phyloP scores from a whole-genome alignment of 805 yeast species.

The Isabelozyma rhagii region DNA sequence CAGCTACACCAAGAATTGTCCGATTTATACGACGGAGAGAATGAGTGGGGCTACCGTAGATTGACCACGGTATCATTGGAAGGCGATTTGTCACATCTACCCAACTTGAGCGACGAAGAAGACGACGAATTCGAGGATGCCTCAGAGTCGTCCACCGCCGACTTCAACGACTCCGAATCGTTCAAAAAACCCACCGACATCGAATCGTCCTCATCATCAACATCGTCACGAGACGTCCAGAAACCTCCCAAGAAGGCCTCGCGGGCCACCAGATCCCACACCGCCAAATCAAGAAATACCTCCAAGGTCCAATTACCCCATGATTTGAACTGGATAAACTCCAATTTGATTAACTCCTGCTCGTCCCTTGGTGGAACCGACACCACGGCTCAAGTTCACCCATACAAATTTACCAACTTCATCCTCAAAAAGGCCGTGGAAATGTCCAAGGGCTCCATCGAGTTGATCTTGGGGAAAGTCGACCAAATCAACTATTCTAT shows the following conservation, averaged over 20 bases:
- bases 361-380: conserved; percentile 78
- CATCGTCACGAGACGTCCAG: conserved; percentile 5
- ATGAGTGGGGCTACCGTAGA: conserved; percentile 90
- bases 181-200: conserved; percentile 10
- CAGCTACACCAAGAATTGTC: conserved; percentile 80
- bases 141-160: conserved; percentile 2
- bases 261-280: conserved; percentile 26
- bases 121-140: conserved; percentile 17
- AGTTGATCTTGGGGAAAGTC: conserved; percentile 81
- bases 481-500: conserved; percentile 60
- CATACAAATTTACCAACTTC: conserved; percentile 87
- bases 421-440: conserved; percentile 77
- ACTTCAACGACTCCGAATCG: conserved; percentile 1
- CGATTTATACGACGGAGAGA: conserved; percentile 74
- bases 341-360: conserved; percentile 65
- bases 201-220: conserved; percentile 11
- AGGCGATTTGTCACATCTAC: conserved; percentile 59
- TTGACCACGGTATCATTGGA: conserved; percentile 83
- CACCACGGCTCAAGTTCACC: conserved; percentile 95
- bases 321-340: conserved; percentile 75
- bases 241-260: conserved; percentile 38
- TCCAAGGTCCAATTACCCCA: conserved; percentile 43
- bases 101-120: conserved; percentile 10
- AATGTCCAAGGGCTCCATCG: conserved; percentile 66
- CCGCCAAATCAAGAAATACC: conserved; percentile 7